Base-by-base conservation (phyloP, 1,284 basidiomycete species). In the Meripilus lineatus region DNA sequence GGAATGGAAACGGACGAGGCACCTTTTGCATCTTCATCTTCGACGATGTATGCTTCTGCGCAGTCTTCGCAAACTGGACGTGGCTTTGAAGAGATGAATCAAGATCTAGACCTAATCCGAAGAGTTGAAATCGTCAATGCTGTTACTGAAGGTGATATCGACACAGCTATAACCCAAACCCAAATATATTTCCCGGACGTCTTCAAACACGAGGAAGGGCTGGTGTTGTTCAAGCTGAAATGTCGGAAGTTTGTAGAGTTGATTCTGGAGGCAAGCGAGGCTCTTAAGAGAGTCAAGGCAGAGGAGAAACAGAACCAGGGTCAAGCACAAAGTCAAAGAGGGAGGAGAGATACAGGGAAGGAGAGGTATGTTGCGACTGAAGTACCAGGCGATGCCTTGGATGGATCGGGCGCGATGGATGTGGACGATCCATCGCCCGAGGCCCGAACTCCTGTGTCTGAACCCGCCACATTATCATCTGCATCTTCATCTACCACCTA, bases 171-270 rank as follows among this genome's bases (percentile, higher is more conserved):
- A 6, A 54, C 64, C 3, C 71, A 77, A 48, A 75, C 78, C 4
- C 64, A 65, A 47, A 65, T 61, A 36, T 68, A 79, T 46, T 81
- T 83, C 57, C 78, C 84, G 2, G 57, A 62, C 6, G 84, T 85
- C 15, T 67, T 90, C n/a, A 75, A 74, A 47, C 71, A 74, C 23
- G 79, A 86, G 45, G 72, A 75, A 28, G 79, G 82, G 5, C 62
- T 88, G 25, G 74, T 89, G 67, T 63, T 77, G 23, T 84, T 90
- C 67, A 87, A 85, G 59, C 63, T 91, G 52, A 76, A 82, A 21
- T 89, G 87, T 63, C 73, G 87, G 50, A 87, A 85, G 61, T 90
- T 92, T 55, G 78, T 92, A 33, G 89, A 92, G 61, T 71, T 89
- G 24, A 75, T 87, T 11, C 58, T 90, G 50, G 75, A 78, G 48